phyloP scores from a whole-genome alignment of 495 filamentous ascomycete genomes.

The Penicillium verhagenii region DNA sequence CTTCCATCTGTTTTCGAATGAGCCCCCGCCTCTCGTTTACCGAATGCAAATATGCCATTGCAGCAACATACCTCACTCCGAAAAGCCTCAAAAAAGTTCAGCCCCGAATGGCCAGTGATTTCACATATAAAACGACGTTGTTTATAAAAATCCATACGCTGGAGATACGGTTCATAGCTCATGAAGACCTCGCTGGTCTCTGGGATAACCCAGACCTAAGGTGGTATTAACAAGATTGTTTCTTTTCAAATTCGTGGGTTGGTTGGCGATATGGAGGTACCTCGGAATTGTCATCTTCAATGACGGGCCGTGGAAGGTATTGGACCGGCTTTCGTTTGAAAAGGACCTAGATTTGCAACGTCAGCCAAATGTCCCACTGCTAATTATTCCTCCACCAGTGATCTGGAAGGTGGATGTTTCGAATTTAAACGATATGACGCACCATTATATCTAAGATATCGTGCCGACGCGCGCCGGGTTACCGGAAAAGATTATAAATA shows the following conservation, averaged over 20 bases:
- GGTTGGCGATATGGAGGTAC: conserved; percentile 40
- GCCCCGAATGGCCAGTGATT: conserved; percentile 87
- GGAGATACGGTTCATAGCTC: conserved; percentile 84
- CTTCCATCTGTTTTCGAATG: conserved; percentile 59
- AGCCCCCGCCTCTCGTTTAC: background rate
- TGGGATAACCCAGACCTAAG: conserved; percentile 85
- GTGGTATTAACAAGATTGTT: background rate
- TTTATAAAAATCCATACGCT: conserved; percentile 88
- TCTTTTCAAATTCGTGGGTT: background rate
- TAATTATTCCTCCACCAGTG: conserved; percentile 3
- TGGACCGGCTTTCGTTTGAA: conserved; percentile 96
- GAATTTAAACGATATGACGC: conserved; percentile 12
- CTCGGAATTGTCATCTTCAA: conserved; percentile 79
- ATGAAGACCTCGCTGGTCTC: conserved; percentile 89
- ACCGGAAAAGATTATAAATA: conserved; percentile 24
- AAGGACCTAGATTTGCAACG: conserved; percentile 62
- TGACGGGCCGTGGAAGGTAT: conserved; percentile 67
- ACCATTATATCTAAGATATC: conserved; percentile 39
- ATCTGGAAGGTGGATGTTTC: conserved; percentile 1
- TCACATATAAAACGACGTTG: conserved; percentile 93
- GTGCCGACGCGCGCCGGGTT: conserved; percentile 27
- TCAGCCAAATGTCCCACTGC: conserved; percentile 19
- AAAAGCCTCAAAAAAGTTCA: conserved; percentile 92
- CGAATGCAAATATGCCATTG: background rate
- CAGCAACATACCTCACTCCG: conserved; percentile 78